Percentiles rank a stretch among this genome's conserved stretches.
Evolutionary conservation across 2,329 filamentous ascomycete species (phyloP).

Genomic region (Alternaria rosae): DNA sequence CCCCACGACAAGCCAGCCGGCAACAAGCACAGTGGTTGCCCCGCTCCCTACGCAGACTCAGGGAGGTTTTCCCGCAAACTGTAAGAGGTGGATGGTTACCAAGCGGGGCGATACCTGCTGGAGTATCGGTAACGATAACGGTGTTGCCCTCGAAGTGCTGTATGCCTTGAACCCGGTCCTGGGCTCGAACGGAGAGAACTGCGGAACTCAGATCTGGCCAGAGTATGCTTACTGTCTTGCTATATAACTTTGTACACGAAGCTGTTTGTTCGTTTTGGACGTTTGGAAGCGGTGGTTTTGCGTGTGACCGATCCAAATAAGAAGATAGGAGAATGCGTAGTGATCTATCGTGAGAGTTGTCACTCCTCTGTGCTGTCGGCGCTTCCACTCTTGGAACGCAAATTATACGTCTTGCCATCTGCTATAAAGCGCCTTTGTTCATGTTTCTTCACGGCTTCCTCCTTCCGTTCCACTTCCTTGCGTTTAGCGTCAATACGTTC

Average conservation of each 20-base stretch:
- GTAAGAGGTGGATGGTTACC: no score
- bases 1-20: not conserved
- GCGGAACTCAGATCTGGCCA: conserved; percentile 1
- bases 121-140: not conserved
- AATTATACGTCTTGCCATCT: not conserved
- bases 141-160: not conserved
- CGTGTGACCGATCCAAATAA: not conserved
- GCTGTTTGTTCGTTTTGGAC: not conserved
- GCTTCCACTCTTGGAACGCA: not conserved
- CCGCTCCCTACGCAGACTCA: not conserved
- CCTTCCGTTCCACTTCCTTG: not conserved
- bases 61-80: not conserved
- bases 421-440: not conserved
- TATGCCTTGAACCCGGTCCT: not conserved
- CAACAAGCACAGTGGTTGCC: not conserved
- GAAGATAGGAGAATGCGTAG: not conserved
- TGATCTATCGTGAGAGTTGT: not conserved
- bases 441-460: not conserved
- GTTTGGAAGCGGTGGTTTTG: not conserved
- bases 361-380: not conserved
- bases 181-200: not conserved
- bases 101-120: not conserved
- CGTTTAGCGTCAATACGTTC: not conserved
- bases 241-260: not conserved
- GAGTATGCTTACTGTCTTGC: conserved; percentile 2